phyloP scores from a whole-genome alignment of 1,139 yeast species.

The Geotrichum australiense region DNA sequence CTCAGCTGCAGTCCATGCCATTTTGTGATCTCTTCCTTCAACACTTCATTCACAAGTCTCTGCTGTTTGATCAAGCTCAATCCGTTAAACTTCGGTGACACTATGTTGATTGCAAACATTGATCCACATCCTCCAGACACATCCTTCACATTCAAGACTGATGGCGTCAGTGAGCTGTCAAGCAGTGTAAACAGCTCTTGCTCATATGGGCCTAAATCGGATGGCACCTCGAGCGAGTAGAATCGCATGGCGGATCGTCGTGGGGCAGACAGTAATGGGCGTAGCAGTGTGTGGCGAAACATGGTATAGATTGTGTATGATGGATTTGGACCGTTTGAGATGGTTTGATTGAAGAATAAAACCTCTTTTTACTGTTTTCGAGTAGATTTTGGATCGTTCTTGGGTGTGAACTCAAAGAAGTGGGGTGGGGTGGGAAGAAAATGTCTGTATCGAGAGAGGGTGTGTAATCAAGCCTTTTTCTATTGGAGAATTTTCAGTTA shows the following conservation, averaged over 20 bases:
- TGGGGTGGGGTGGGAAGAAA: no score
- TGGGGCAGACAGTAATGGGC: no score
- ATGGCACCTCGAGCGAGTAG: constrained; percentile 13
- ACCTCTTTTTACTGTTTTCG: no score
- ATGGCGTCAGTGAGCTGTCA: constrained; percentile 50
- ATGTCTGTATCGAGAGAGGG: no score
- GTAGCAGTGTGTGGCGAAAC: no score
- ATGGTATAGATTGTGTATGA: no score
- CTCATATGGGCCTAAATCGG: constrained; percentile 56
- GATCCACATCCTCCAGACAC: constrained; percentile 97
- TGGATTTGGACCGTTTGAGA: no score
- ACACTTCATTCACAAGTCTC: constrained; percentile 70
- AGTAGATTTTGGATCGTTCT: no score
- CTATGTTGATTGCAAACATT: constrained; percentile 84
- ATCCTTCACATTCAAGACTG: constrained; percentile 59
- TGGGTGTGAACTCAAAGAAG: no score
- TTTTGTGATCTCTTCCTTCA: constrained; percentile 76
- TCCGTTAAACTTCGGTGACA: constrained; percentile 69
- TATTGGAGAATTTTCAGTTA: no score
- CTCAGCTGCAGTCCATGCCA: constrained; percentile 94
- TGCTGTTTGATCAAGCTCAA: constrained; percentile 85
- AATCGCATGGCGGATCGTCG: constrained; percentile 1
- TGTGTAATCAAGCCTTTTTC: no score
- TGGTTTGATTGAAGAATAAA: no score
- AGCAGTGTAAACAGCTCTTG: constrained; percentile 53